phyloP scores from a whole-genome alignment of 768 basidiomycete genomes.

The Mycena galopus region DNA sequence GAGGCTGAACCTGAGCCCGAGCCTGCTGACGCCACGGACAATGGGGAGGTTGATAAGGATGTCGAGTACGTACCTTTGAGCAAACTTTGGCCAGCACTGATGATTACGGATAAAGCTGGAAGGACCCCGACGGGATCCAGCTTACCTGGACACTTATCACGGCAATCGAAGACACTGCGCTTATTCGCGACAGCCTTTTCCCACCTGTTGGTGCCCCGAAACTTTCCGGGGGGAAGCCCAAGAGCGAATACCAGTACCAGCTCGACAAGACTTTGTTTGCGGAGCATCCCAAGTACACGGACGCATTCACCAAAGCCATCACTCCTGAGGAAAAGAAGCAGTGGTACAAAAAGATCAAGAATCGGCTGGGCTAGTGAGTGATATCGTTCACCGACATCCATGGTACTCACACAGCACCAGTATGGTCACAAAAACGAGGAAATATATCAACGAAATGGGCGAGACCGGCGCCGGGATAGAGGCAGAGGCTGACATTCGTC shows the following conservation, averaged over 20 bases:
- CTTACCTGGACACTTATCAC: conserved; percentile 4
- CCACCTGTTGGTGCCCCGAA: background rate
- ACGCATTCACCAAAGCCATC: background rate
- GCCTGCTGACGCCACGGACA: background rate
- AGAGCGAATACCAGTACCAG: conserved; percentile 4
- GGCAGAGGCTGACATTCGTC: background rate
- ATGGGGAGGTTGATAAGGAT: background rate
- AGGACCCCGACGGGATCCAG: background rate
- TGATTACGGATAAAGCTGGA: background rate
- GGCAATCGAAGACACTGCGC: background rate
- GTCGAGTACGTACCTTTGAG: background rate
- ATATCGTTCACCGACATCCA: background rate
- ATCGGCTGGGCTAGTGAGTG: background rate
- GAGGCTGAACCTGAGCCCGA: background rate
- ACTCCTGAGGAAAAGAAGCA: background rate
- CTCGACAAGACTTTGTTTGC: background rate
- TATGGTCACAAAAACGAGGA: background rate
- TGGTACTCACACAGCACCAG: background rate
- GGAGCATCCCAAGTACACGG: background rate
- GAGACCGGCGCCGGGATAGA: conserved; percentile 7
- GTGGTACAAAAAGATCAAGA: conserved; percentile 9
- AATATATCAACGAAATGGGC: background rate
- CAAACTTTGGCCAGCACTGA: background rate
- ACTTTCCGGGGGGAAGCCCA: background rate
- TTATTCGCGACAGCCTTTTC: background rate